A percentile compares a stretch with the other conserved stretches of the same genome.
Evolutionary conservation across 1,284 basidiomycete species (phyloP).

Genomic region (Earliella scabrosa): DNA sequence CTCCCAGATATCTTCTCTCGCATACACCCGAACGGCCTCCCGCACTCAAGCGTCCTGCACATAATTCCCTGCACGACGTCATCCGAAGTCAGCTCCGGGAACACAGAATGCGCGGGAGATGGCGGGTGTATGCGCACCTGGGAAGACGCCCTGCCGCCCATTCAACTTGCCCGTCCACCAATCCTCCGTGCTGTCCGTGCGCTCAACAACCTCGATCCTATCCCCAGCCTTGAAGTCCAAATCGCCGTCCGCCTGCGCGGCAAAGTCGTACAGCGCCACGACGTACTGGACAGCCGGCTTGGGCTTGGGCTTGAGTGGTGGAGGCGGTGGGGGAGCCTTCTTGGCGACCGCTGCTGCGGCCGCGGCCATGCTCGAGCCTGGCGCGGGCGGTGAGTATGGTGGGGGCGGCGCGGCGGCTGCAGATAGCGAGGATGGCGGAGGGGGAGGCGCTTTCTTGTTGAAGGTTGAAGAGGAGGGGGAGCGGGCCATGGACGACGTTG

Average conservation of each 20-base stretch:
- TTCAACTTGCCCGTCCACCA: constrained; percentile 97
- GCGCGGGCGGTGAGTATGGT: constrained; percentile 57
- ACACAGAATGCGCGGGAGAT: no score
- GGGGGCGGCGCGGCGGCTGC: constrained; percentile 52
- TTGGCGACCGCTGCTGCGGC: constrained; percentile 47
- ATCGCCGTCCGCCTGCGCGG: constrained; percentile 92
- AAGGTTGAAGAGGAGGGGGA: constrained; percentile 41
- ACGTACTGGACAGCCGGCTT: constrained; percentile 77
- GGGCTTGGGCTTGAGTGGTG: constrained; percentile 82
- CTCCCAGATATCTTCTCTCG: neutral
- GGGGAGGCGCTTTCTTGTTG: constrained; percentile 52
- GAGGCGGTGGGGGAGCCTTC: constrained; percentile 88
- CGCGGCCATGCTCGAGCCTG: constrained; percentile 36
- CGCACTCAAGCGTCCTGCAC: constrained; percentile 48
- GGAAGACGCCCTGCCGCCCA: constrained; percentile 91
- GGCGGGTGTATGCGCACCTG: constrained; percentile 64
- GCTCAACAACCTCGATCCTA: constrained; percentile 90
- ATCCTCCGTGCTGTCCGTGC: constrained; percentile 86
- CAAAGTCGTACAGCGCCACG: constrained; percentile 95
- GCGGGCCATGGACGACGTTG: constrained; percentile 45
- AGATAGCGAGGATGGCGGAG: constrained; percentile 42
- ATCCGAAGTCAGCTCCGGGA: neutral
- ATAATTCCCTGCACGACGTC: constrained; percentile 42
- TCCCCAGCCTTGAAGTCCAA: constrained; percentile 93
- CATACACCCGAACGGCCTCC: neutral